Evolutionary conservation across 306 rosid species (phyloP).

Genomic region (Hippophae tibetana): DNA sequence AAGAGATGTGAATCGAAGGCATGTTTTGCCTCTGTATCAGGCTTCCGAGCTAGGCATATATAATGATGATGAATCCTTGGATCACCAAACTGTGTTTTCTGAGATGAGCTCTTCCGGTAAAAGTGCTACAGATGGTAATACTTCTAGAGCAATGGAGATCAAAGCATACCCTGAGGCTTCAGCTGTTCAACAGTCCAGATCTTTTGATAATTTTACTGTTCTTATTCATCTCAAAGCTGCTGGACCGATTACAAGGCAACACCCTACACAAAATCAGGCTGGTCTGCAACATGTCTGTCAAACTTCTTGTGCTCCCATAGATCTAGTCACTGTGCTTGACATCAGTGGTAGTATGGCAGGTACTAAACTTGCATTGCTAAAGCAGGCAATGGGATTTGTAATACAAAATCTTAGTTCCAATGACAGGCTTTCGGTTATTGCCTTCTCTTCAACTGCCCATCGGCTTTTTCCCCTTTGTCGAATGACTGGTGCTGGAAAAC

Average conservation of each 20-base stretch:
- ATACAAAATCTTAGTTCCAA: slow-evolving; percentile 85
- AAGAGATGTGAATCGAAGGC: slow-evolving; percentile 56
- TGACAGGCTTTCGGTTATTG: slow-evolving; percentile 87
- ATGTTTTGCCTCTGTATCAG: slow-evolving; percentile 62
- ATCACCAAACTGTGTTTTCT: slow-evolving; percentile 33
- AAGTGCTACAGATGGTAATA: slow-evolving; percentile 24
- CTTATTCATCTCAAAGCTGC: slow-evolving; percentile 85
- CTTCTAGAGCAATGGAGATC: slow-evolving; percentile 49
- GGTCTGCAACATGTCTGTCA: slow-evolving; percentile 44
- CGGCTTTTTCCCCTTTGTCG: slow-evolving; percentile 80
- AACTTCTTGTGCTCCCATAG: slow-evolving; percentile 72
- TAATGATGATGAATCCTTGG: slow-evolving; percentile 76
- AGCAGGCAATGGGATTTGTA: slow-evolving; percentile 96
- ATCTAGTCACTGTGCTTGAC: slow-evolving; percentile 92
- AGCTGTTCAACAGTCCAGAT: slow-evolving; percentile 38
- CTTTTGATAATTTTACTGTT: slow-evolving; percentile 54
- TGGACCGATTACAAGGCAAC: slow-evolving; percentile 28
- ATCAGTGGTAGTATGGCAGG: slow-evolving; percentile 98
- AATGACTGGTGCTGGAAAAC: slow-evolving; percentile 79
- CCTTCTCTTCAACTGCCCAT: slow-evolving; percentile 96
- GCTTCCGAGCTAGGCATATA: slow-evolving; percentile 73
- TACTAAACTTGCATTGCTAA: slow-evolving; percentile 84
- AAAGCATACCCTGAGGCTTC: slow-evolving; percentile 69
- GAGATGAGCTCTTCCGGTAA: slow-evolving; percentile 30
- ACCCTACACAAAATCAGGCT: slow-evolving; percentile 35